These are phyloP conservation scores for Lizonia empirigonia DNA, from an alignment of 2,329 filamentous ascomycete species.

Conservation along the genomic window DNA sequence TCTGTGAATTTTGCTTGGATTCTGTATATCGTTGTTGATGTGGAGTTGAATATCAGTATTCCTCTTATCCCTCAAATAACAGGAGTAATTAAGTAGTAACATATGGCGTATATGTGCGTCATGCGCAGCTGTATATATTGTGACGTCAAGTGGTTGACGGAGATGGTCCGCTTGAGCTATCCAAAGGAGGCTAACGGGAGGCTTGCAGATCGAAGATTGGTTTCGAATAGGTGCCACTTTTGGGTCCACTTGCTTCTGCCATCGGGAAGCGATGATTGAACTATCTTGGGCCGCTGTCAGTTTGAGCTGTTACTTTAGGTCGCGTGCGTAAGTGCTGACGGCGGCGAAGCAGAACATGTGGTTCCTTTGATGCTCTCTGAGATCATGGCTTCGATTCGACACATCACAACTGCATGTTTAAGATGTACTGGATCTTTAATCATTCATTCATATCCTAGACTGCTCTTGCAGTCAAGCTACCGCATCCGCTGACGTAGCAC, in stretches of 20 bases:
- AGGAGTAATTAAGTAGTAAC: constrained; percentile 6
- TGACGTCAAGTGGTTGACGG: constrained; percentile 18
- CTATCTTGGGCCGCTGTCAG: not conserved
- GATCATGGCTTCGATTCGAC: not conserved
- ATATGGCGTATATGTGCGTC: constrained; percentile 24
- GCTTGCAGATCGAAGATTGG: not conserved
- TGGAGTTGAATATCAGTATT: not conserved
- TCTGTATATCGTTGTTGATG: not conserved
- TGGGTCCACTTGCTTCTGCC: not conserved
- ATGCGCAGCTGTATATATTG: constrained; percentile 15
- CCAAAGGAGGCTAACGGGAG: not conserved
- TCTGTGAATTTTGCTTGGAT: not conserved
- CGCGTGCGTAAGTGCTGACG: not conserved
- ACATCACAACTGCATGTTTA: not conserved
- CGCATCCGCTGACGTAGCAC: constrained; percentile 9
- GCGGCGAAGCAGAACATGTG: too few relatives aligned
- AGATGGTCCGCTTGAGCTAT: constrained; percentile 8
- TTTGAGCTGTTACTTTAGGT: not conserved
- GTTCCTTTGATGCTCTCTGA: not conserved
- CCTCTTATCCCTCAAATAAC: not conserved
- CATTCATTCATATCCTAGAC: constrained; percentile 17
- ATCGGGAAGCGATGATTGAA: not conserved
- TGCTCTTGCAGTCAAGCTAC: constrained; percentile 21
- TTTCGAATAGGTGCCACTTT: not conserved
- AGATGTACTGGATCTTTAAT: not conserved